Conservation (phyloP, 352 stramenopile genomes). For the Elongisporangium undulatum region DNA sequence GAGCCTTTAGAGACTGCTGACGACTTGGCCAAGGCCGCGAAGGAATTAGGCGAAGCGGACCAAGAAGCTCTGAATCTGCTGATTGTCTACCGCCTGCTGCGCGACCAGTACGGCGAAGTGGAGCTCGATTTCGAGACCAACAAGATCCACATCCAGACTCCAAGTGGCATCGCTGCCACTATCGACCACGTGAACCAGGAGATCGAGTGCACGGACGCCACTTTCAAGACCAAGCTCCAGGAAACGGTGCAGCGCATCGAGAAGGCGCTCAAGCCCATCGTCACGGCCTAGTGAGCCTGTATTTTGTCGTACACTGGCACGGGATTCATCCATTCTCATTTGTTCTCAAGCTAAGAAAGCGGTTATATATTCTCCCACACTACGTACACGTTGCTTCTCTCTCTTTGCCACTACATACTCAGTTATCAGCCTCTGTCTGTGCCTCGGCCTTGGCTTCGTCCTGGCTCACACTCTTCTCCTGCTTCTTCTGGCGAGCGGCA, state of each 20-base stretch:
- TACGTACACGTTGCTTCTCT: background rate
- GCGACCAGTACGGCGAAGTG: slow-evolving; percentile 85
- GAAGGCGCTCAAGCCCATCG: slow-evolving; percentile 57
- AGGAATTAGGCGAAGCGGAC: slow-evolving; percentile 61
- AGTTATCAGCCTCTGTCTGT: background rate
- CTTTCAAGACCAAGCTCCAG: slow-evolving; percentile 70
- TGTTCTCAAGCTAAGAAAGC: background rate
- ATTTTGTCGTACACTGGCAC: too few species aligned
- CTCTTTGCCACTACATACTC: background rate
- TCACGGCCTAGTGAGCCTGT: slow-evolving; percentile 26
- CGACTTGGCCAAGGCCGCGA: slow-evolving; percentile 48
- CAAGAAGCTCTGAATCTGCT: slow-evolving; percentile 83
- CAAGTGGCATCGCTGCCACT: slow-evolving; percentile 56
- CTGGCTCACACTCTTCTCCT: slow-evolving; percentile 9
- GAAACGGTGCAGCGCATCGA: slow-evolving; percentile 65
- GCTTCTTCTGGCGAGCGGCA: slow-evolving; percentile 29
- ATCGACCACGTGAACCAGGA: slow-evolving; percentile 58
- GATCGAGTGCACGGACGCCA: slow-evolving; percentile 66
- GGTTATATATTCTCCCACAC: background rate
- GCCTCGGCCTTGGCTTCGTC: background rate
- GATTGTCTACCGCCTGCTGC: slow-evolving; percentile 77
- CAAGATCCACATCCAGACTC: slow-evolving; percentile 83
- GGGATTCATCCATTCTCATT: background rate
- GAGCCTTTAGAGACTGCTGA: slow-evolving; percentile 17
- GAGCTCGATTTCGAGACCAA: slow-evolving; percentile 86